Base-by-base conservation (phyloP, 345 rosid species). In the Populus pruinosa region DNA sequence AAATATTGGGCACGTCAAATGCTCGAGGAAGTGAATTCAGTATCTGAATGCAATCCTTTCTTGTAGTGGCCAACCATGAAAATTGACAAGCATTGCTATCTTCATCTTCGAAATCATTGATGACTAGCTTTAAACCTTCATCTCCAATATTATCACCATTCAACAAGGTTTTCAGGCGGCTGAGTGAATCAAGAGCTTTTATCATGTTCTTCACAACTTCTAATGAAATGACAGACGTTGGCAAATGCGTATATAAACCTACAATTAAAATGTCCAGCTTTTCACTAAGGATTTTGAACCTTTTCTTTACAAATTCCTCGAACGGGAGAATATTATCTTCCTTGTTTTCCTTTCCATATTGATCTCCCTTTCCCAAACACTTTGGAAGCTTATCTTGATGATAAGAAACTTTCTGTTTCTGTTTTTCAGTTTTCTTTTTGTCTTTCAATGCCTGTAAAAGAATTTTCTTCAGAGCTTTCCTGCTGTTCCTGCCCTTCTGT, bases 1-100 rank as follows among this genome's bases (percentile, higher is more conserved):
- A 11, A 7, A 36, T 8, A 7, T 56, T 44, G 47, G 79, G 82
- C 49, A 77, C 31, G 5, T 21, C 3, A 27, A 79, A 59, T 20
- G 17, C 8, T 23, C 9, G 17, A 41, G 70, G 77, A 38, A 80
- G 81, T 67, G 49, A 75, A 55, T 50, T 71, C 31, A 77, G 82
- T 7, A 33, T 53, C 9, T 14, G 17, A 2, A 77, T 63, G 61
- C 82, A 81, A 4, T 71, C 33, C 11, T 74, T 62, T 20, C 47
- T 69, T 14, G 0, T 20, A 27, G 12, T 35, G 10, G 6, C 7
- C 35, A 69, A 13, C 47, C 23, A 1, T 17, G 31, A 10, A 44
- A 13, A 12, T 31, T n/a, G 49, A 65, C 4, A 47, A 29, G 39
- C 67, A 3, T 29, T 47, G 14, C 25, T 69, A 25, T 8, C 67